phyloP scores from a whole-genome alignment of 768 basidiomycete genomes.

The Amanita jacksonii region DNA sequence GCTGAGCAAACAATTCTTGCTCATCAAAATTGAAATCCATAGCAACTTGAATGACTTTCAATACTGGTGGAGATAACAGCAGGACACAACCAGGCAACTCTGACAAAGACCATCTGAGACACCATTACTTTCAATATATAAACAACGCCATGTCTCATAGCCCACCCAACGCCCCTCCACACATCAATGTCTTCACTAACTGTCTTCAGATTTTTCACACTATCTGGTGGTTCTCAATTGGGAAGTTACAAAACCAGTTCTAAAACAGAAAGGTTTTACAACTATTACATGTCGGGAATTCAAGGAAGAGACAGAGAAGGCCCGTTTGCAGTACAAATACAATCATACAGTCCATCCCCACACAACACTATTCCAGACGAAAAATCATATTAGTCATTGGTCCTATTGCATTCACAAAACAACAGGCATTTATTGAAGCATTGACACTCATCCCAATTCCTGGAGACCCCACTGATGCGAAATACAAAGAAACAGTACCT shows the following conservation, averaged over 20 bases:
- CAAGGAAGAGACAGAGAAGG: background rate
- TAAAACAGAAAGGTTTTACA: conserved; percentile 1
- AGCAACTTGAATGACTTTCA: too few species aligned
- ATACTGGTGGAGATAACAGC: too few species aligned
- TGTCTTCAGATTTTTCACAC: background rate
- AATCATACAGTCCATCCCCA: too few species aligned
- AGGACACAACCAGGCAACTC: too few species aligned
- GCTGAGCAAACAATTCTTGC: too few species aligned
- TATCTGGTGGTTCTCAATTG: background rate
- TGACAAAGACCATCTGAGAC: background rate
- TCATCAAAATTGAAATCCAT: too few species aligned
- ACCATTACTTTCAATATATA: too few species aligned
- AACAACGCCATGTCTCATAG: too few species aligned
- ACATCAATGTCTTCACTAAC: background rate
- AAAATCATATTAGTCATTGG: background rate
- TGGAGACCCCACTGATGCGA: too few species aligned
- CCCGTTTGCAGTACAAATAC: background rate
- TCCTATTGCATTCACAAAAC: conserved; percentile 1
- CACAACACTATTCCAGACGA: background rate
- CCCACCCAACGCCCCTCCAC: too few species aligned
- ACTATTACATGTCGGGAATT: background rate
- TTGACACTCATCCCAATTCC: too few species aligned
- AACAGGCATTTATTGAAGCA: conserved; percentile 1
- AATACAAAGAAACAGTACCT: too few species aligned
- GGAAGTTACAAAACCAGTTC: background rate